phyloP scores from a whole-genome alignment of 2,329 filamentous ascomycete genomes.

The Fusarium concolor region DNA sequence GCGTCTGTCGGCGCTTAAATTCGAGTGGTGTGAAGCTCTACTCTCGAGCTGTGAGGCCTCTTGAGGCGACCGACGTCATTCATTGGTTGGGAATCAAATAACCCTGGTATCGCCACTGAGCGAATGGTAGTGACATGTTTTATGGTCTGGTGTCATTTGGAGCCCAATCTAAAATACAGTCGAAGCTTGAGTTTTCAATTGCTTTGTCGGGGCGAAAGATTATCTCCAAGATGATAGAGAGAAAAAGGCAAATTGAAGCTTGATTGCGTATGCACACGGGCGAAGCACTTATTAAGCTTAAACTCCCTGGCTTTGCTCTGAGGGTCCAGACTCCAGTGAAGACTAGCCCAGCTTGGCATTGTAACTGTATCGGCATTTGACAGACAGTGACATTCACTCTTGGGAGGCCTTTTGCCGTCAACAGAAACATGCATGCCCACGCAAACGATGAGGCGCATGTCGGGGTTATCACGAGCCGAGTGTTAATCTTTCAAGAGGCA shows the following conservation, averaged over 20 bases:
- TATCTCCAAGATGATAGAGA: background rate
- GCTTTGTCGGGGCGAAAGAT: slow-evolving; percentile 1
- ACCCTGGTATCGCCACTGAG: slow-evolving; percentile 32
- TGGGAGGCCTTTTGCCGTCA: background rate
- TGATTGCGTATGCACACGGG: slow-evolving; percentile 33
- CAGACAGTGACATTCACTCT: slow-evolving; percentile 2
- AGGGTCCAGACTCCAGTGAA: slow-evolving; percentile 11
- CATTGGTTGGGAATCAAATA: slow-evolving; percentile 34
- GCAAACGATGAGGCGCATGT: slow-evolving; percentile 21
- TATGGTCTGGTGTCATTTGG: slow-evolving; percentile 5
- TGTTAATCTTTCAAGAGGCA: background rate
- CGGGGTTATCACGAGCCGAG: slow-evolving; percentile 4
- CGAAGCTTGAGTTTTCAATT: background rate
- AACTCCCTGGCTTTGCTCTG: slow-evolving; percentile 16
- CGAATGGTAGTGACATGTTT: slow-evolving; percentile 6
- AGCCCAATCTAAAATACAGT: background rate
- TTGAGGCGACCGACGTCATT: slow-evolving; percentile 41
- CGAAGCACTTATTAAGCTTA: slow-evolving; percentile 40
- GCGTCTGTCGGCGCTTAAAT: slow-evolving; percentile 46
- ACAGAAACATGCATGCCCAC: background rate
- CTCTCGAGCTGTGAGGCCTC: slow-evolving; percentile 43
- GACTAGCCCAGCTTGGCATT: slow-evolving; percentile 29
- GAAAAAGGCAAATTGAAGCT: background rate
- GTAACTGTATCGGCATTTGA: slow-evolving; percentile 2
- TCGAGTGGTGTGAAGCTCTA: slow-evolving; percentile 24